phyloP scores from a whole-genome alignment of 225 moss, liverwort and hornwort genomes.

The Marchantia paleacea region DNA sequence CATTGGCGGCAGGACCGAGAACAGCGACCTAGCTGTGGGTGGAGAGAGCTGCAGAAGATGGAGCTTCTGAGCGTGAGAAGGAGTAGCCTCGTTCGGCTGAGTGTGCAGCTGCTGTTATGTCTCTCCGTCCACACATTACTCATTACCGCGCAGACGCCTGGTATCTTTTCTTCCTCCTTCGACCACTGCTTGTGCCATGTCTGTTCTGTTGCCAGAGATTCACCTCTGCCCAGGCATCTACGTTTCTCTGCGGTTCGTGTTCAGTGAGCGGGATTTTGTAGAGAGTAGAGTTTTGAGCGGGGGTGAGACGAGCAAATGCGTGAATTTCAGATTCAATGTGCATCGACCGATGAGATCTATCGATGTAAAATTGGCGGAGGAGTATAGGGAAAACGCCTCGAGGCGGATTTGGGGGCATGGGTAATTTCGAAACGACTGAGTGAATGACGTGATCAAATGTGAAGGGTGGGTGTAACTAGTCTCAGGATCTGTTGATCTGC shows the following conservation, averaged over 20 bases:
- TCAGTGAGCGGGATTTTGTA: no score
- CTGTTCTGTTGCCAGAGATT: neutral
- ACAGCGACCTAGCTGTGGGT: neutral
- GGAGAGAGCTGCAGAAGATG: slow-evolving; percentile 14
- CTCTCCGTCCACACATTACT: neutral
- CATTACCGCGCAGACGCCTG: neutral
- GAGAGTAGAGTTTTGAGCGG: neutral
- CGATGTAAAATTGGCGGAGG: no score
- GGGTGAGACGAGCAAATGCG: neutral
- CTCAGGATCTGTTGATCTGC: no score
- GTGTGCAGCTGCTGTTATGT: slow-evolving; percentile 7
- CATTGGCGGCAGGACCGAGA: neutral
- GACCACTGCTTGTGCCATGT: neutral
- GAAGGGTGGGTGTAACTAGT: no score
- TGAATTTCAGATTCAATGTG: neutral
- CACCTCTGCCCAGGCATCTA: neutral
- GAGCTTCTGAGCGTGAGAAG: slow-evolving; percentile 2
- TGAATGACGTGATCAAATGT: no score
- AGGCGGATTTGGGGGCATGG: no score
- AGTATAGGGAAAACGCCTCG: no score
- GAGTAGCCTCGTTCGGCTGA: slow-evolving; percentile 11
- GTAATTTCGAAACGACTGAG: no score
- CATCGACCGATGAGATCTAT: neutral
- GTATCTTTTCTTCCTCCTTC: neutral
- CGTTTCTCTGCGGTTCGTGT: neutral